A percentile compares a stretch with the other conserved stretches of the same genome.
Conservation (phyloP, 2,329 filamentous ascomycete genomes). For the Hymenoscyphus albidus region DNA sequence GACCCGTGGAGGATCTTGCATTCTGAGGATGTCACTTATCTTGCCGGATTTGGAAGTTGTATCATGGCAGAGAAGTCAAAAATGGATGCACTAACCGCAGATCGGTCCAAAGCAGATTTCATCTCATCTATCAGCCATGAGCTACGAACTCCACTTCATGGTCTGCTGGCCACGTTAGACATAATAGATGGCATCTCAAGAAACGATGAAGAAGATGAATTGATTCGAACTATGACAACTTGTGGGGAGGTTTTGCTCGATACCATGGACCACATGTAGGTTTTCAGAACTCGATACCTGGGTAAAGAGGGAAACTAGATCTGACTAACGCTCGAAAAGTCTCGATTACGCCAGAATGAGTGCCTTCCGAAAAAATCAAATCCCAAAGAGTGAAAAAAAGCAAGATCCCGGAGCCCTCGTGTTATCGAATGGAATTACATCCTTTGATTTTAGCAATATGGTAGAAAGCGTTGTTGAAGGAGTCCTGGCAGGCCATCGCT, state of each 20-base stretch:
- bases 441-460: constrained; percentile 23
- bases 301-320: no score
- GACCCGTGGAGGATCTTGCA: constrained; percentile 41
- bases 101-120: constrained; percentile 49
- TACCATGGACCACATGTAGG: constrained; percentile 49
- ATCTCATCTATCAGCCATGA: constrained; percentile 59
- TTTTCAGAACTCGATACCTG: not conserved
- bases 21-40: constrained; percentile 44
- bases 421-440: constrained; percentile 1
- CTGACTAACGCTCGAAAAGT: constrained; percentile 36
- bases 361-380: constrained; percentile 1
- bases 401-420: constrained; percentile 4
- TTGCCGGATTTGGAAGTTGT: constrained; percentile 48
- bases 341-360: constrained; percentile 35
- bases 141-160: constrained; percentile 56
- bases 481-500: constrained; percentile 24
- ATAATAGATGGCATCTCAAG: constrained; percentile 46
- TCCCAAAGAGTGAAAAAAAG: not conserved
- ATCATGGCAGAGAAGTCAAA: constrained; percentile 54
- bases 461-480: constrained; percentile 28
- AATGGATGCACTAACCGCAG: constrained; percentile 39
- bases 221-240: constrained; percentile 45
- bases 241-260: constrained; percentile 49
- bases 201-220: constrained; percentile 42
- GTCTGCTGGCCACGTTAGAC: constrained; percentile 51